A percentile compares a stretch with the other conserved stretches of the same genome.
These are phyloP conservation scores for Candida buenavistaensis DNA, from an alignment of 1,139 yeast genomes.

Conservation along the genomic window DNA sequence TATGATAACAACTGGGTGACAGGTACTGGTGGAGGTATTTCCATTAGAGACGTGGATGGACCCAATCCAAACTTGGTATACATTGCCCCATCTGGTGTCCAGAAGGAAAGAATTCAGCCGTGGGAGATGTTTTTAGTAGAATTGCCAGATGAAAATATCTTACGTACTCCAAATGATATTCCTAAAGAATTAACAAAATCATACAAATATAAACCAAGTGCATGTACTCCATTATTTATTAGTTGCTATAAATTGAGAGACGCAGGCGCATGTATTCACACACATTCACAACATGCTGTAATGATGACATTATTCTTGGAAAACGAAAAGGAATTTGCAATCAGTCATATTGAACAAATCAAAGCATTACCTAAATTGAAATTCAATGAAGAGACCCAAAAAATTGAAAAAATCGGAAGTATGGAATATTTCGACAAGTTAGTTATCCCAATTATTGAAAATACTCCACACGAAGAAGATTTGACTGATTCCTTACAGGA, in stretches of 20 bases:
- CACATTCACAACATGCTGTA: constrained; percentile 90
- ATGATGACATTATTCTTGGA: constrained; percentile 70
- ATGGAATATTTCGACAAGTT: constrained; percentile 73
- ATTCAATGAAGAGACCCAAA: constrained; percentile 34
- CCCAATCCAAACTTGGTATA: constrained; percentile 52
- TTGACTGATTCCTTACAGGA: constrained; percentile 65
- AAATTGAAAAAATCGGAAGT: constrained; percentile 62
- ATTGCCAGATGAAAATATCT: constrained; percentile 49
- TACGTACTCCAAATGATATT: constrained; percentile 57
- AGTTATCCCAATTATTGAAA: constrained; percentile 86
- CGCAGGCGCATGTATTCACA: constrained; percentile 94
- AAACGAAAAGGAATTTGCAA: constrained; percentile 63
- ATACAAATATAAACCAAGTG: constrained; percentile 74
- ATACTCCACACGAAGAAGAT: constrained; percentile 86
- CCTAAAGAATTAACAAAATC: constrained; percentile 39
- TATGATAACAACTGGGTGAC: constrained; percentile 89
- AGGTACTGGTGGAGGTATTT: constrained; percentile 95
- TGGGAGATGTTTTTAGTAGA: constrained; percentile 81
- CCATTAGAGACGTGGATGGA: constrained; percentile 62
- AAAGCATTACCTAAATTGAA: constrained; percentile 74
- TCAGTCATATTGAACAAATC: constrained; percentile 85
- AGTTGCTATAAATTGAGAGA: constrained; percentile 69
- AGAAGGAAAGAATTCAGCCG: constrained; percentile 84
- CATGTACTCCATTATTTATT: constrained; percentile 87
- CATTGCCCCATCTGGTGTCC: constrained; percentile 94